Conservation (phyloP, 2,329 filamentous ascomycete species). For the Monosporascus sp. region DNA sequence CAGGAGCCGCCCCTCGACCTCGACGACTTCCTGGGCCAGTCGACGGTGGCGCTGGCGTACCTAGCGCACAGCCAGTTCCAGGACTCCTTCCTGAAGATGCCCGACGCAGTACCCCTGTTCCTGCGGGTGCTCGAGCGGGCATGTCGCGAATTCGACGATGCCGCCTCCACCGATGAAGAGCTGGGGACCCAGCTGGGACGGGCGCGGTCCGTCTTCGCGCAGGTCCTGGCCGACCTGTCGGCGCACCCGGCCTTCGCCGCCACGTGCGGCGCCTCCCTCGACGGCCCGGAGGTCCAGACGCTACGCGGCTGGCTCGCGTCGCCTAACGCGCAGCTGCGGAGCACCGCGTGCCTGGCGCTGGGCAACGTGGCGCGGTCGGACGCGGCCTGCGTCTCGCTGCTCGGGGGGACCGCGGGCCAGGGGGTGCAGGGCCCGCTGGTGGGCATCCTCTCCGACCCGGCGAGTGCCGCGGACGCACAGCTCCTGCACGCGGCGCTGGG, state of each 20-base stretch:
- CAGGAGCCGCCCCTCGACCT: conserved; percentile 37
- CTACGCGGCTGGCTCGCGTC: conserved; percentile 44
- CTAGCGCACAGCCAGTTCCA: conserved; percentile 50
- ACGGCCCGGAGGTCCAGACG: conserved; percentile 34
- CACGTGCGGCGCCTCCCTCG: conserved; percentile 31
- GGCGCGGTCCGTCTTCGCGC: conserved; percentile 45
- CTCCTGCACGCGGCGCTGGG: conserved; percentile 53
- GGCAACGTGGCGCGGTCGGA: conserved; percentile 60
- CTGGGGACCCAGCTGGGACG: conserved; percentile 37
- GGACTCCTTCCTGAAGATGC: conserved; percentile 36
- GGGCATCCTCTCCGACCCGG: conserved; percentile 36
- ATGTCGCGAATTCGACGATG: conserved; percentile 35
- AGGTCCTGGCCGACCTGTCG: conserved; percentile 46
- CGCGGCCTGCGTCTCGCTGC: conserved; percentile 44
- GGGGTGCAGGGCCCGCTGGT: conserved; percentile 41
- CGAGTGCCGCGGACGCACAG: conserved; percentile 36
- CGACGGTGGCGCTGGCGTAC: conserved; percentile 50
- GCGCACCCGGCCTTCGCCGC: conserved; percentile 42
- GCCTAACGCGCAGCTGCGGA: conserved; percentile 40
- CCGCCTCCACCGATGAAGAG: conserved; percentile 43
- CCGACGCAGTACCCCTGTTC: conserved; percentile 35
- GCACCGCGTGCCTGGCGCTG: conserved; percentile 54
- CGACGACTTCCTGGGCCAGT: conserved; percentile 49
- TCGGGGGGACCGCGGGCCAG: conserved; percentile 29
- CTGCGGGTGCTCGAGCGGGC: conserved; percentile 44